Base-by-base conservation (phyloP, 805 yeast species). In the Candida maesae region DNA sequence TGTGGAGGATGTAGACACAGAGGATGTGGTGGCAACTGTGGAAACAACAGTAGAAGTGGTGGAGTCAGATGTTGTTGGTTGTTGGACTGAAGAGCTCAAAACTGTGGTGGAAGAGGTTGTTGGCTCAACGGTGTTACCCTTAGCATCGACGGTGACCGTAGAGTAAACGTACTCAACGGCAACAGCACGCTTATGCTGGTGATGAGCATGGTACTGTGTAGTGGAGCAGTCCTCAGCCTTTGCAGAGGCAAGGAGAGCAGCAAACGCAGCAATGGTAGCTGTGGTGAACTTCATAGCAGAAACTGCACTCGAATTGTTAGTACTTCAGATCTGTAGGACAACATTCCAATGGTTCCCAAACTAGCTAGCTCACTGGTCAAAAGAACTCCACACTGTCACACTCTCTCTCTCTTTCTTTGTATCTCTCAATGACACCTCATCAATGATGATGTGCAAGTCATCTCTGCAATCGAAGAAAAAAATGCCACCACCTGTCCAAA, bases 161-260 rank as follows among this genome's bases (percentile, higher is more conserved):
- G 76, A 74, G 58, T 76, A 74, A 26, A 70, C 73, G 47, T 71
- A 71, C 55, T 71, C 74, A 45, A 71, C 67, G 32, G 74, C 77
- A 39, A 71, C 67, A 19, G 74, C 77, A 61, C 77, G 68, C 64
- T 69, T 72, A 58, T 73, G 77, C 47, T 63, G 60, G 52, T 67
- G 76, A 58, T 71, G 77, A 41, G 64, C 61, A 45, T 66, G 64
- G 47, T 32, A 45, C 36, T 37, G 26, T 15, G 52, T 42, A 24
- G 53, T 47, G 31, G 49, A 35, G 30, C 47, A 44, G 35, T 44
- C 51, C 38, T 45, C 49, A 21, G 45, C 43, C 18, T 39, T 43
- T 17, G 30, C 45, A 20, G 40, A 18, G 24, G 38, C 31, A 17
- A 30, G 19, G 14, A 34, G 38, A n/a, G 45, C 44, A 25, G 50